phyloP scores from a whole-genome alignment of 768 basidiomycete species.

The Suillus discolor region DNA sequence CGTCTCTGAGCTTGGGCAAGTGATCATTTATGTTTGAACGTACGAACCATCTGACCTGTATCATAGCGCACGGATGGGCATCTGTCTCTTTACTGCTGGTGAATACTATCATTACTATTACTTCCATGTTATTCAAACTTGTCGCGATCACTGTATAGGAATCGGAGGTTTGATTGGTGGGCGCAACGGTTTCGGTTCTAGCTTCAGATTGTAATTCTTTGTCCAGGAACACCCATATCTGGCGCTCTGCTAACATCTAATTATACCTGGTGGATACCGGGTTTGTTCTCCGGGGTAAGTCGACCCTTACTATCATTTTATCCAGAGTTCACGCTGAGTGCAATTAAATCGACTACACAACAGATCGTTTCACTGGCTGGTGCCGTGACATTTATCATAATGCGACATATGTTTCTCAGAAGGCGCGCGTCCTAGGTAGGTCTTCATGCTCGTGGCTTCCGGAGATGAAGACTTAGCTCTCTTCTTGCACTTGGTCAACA shows the following conservation, averaged over 20 bases:
- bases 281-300: slow-evolving; percentile 50
- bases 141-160: slow-evolving; percentile 14
- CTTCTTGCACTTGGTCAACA: neutral
- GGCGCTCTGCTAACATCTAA: slow-evolving; percentile 52
- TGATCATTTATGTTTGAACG: neutral
- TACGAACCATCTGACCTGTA: neutral
- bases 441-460: neutral
- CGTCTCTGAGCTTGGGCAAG: slow-evolving; percentile 53
- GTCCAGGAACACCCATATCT: slow-evolving; percentile 53
- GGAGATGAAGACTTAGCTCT: too few relatives aligned
- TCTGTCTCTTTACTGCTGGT: slow-evolving; percentile 49
- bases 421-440: neutral
- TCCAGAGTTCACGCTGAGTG: neutral
- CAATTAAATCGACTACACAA: neutral
- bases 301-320: neutral
- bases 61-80: slow-evolving; percentile 41
- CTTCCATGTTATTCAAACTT: neutral
- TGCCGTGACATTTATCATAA: neutral
- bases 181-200: neutral
- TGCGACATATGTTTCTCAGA: neutral
- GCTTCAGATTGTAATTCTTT: slow-evolving; percentile 21
- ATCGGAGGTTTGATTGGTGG: slow-evolving; percentile 26
- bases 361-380: neutral
- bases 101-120: slow-evolving; percentile 12
- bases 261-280: too few relatives aligned